Percentiles rank a stretch among this genome's conserved stretches.
Evolutionary conservation across 768 basidiomycete genomes (phyloP).

Genomic region (Myochromella boudieri): DNA sequence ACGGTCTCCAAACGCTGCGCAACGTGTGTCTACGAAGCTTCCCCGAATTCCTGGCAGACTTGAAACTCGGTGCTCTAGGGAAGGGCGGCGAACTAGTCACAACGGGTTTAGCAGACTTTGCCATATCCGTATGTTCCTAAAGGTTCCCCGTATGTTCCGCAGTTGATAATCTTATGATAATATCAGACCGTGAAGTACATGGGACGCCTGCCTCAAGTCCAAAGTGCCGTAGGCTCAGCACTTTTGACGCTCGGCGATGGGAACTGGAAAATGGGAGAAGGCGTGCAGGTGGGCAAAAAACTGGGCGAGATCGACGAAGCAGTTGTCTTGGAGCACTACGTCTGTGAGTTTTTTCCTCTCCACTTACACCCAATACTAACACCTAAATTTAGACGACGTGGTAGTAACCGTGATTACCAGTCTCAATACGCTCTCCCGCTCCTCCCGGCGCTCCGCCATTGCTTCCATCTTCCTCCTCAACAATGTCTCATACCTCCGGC

Average conservation of each 20-base stretch:
- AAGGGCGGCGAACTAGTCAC: conserved; percentile 57
- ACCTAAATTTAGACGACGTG: conserved; percentile 63
- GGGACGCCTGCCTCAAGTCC: conserved; percentile 68
- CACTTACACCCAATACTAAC: background rate
- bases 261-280: conserved; percentile 92
- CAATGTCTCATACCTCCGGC: conserved; percentile 71
- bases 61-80: conserved; percentile 61
- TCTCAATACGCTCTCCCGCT: conserved; percentile 62
- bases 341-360: conserved; percentile 46
- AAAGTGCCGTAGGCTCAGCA: conserved; percentile 63
- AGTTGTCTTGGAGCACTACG: conserved; percentile 70
- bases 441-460: conserved; percentile 59
- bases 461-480: conserved; percentile 79
- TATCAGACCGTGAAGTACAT: conserved; percentile 68
- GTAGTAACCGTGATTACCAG: conserved; percentile 62
- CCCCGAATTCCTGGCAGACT: conserved; percentile 79
- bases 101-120: conserved; percentile 64
- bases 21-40: conserved; percentile 78
- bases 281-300: conserved; percentile 62
- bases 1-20: conserved; percentile 62
- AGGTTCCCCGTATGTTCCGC: too few species aligned
- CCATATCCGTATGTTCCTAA: conserved; percentile 43
- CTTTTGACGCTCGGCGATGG: conserved; percentile 78
- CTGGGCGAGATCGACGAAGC: conserved; percentile 54
- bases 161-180: background rate